Evolutionary conservation across 2,329 filamentous ascomycete genomes (phyloP), one percentile per base, ranked within the genome.

Genomic region (Pestalotiopsis sp.): DNA sequence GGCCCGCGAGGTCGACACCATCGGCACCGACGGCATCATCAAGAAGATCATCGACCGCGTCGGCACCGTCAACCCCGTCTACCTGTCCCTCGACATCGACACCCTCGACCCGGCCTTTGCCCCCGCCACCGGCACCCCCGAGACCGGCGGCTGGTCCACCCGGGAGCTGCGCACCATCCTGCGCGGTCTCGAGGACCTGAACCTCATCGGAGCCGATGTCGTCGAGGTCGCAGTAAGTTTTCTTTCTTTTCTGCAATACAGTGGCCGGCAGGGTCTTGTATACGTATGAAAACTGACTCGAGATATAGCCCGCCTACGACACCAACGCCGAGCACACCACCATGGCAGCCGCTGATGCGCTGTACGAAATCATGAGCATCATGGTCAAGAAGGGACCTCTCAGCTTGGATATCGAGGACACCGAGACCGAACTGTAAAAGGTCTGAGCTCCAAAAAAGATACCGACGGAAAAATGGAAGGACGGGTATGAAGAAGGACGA

Each of bases 21-120:
- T 86, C 63, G 84, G 84, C 55, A 81, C 86, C 35, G 86, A 88
- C 0, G 93, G 93, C 4, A 94, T 97, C 76, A 91, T 95, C 77
- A 88, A 91, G 79, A 90, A 88, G 77, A 96, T 97, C 75, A 81
- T 88, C 57, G 89, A 93, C 3, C 85, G 92, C 26, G 92, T 97
- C 20, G 92, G 92, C 9, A 91, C 89, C 24, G 84, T 85, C 66
- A 90, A 89, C 69, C 93, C 93, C 0, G 92, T 96, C 0, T 97
- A 97, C 76, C 81, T 97, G 39, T 92, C 89, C 6, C 90, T 97
- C 60, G 94, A 97, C 75, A 97, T 97, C 73, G 94, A 97, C 75
- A 94, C 93, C 0, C 83, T 97, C 3, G 94, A 97, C 76, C 94
- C 94, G 7, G 92, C 92, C 4, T 95, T 93, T 72, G 91, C 91